Evolutionary conservation across 148 eudicot genomes (phyloP), one percentile per base, ranked within the genome.

Genomic region (Amaranthus hypochondriacus): DNA sequence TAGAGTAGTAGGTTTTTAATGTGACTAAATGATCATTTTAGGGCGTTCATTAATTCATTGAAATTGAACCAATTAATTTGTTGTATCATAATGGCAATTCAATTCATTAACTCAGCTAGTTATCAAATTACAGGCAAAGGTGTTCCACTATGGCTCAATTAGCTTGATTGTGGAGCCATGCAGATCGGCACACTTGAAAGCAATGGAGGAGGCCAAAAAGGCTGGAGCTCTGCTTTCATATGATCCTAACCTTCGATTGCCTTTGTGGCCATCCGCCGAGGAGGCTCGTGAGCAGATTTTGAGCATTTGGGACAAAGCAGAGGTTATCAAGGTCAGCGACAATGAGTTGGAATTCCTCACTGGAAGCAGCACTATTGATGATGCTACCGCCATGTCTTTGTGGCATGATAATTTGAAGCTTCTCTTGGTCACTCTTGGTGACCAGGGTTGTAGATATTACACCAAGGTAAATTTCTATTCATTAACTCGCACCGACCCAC

Each of bases 101-200:
- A 39, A 52, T 48, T 52, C 3, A 7, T 60, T 28, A 28, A 28
- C 39, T 28, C 39, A 28, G 39, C 39, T 28, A 28, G 39, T 28
- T 28, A 5, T 15, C 5, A 39, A 55, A 44, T 46, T 48, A 50
- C 70, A 92, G 96, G 89, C 91, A 0, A 92, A 88, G 68, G 84
- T 90, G 9, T 92, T 92, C 78, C 97, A 92, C 21, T 92, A 88
- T 44, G 97, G 97, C 55, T 90, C 97, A 9, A 92, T 92, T 58
- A 92, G 97, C 66, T 86, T 92, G 87, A 92, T 92, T 3, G 93
- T 88, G 68, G 97, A 92, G 90, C 97, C 97, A 65, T 92, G 97
- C 60, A 77, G 97, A 83, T 88, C 97, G 6, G 97, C 96, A 3
- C 97, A 92, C 72, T 61, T 92, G 69, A 92, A 84, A 79, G 97